Percentiles rank a stretch among this genome's conserved stretches.
These are phyloP conservation scores for Aegilops bicornis DNA, from an alignment of 176 grass and related monocot species.

Conservation along the genomic window DNA sequence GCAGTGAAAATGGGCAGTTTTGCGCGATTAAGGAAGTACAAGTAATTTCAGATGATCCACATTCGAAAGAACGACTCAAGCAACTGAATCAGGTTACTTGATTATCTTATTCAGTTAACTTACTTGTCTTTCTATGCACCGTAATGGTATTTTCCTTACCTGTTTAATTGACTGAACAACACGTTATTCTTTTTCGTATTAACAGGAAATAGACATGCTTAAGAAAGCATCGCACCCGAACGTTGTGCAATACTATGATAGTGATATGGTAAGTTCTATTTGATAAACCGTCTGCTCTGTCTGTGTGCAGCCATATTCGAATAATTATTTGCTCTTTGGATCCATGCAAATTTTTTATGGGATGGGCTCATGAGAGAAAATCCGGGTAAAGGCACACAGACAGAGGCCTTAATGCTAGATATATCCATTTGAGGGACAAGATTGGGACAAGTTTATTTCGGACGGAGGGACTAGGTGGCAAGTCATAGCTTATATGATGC, in stretches of 20 bases:
- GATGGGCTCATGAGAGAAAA: background rate
- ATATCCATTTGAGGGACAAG: too few species aligned
- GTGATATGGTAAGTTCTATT: conserved; percentile 70
- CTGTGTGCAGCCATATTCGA: background rate
- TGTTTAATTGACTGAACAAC: conserved; percentile 21
- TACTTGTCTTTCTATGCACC: background rate
- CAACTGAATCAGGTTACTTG: conserved; percentile 80
- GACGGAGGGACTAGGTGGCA: too few species aligned
- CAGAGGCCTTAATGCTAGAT: too few species aligned
- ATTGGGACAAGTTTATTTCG: too few species aligned
- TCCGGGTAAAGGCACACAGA: too few species aligned
- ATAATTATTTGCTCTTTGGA: background rate
- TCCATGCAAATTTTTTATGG: background rate
- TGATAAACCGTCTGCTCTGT: conserved; percentile 15
- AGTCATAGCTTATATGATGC: background rate
- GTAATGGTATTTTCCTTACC: background rate
- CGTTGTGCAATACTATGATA: conserved; percentile 90
- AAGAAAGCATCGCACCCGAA: conserved; percentile 83
- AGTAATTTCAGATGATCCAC: conserved; percentile 88
- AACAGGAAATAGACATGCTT: conserved; percentile 92
- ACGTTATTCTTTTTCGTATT: conserved; percentile 28
- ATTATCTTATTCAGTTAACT: conserved; percentile 15
- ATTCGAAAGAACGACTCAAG: conserved; percentile 93
- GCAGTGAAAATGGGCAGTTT: conserved; percentile 87
- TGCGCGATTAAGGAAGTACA: conserved; percentile 98